Base-by-base conservation (phyloP, 805 yeast species). In the Metschnikowia peoriensis region DNA sequence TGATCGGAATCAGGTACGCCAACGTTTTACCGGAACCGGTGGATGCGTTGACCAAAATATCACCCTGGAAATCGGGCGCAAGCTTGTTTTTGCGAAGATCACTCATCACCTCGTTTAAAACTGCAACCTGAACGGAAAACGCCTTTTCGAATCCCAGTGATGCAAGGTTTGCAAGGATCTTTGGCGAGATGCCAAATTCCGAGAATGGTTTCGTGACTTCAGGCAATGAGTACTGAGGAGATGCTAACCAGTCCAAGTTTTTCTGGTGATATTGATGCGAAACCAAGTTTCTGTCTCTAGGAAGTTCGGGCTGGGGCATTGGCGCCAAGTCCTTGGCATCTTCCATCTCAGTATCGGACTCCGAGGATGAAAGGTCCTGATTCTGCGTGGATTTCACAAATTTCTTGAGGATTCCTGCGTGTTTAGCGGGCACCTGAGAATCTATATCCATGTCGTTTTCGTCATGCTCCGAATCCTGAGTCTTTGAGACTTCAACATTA, bases 21-120 rank as follows among this genome's bases (percentile, higher is more conserved):
- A 94, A 73, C 0, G 99, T 93, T 66, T 93, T 93, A 62, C 99
- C 99, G 0, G 96, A 88, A 41, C 99, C 99, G 0, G 99, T 93
- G 10, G 96, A 82, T 1, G 99, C 96, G 68, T 93, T 92, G 6
- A 93, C 96, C 43, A 93, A 73, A 16, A 91, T 68, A 68, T 94
- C 96, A 27, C 93, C 93, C 51, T 75, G 73, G 41, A 80, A 74
- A 49, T 77, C 82, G 1, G 89, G 86, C 16, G 68, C 68, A 17
- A 78, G 58, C 40, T 64, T 60, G 52, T 70, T 72, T 55, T 66
- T 58, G 53, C 70, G 60, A 58, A 77, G 66, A 60, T 78, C 84
- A 59, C 66, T 65, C 35, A 84, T 66, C 40, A 79, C 61, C 29
- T 77, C 65, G n/a, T 84, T 80, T 50, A 89, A 73, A 1, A 88